Conservation (phyloP, 2,329 filamentous ascomycete genomes). For the Pseudogymnoascus sp. region DNA sequence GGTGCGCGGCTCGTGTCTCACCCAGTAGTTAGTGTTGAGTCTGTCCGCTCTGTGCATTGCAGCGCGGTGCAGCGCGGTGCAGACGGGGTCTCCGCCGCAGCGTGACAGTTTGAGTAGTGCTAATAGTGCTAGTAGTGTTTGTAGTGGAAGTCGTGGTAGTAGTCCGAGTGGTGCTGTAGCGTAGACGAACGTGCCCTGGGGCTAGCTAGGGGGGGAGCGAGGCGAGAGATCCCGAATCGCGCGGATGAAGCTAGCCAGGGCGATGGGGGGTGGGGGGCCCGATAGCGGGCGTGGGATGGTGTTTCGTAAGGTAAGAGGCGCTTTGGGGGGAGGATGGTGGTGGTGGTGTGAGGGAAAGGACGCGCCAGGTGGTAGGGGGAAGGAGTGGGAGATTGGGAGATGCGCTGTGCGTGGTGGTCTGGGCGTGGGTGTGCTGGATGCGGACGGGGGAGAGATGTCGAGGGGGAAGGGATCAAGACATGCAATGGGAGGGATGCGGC, state of each 20-base stretch:
- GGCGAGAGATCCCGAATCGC: not conserved
- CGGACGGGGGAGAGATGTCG: not conserved
- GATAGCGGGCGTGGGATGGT: constrained; percentile 3
- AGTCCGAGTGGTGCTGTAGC: not conserved
- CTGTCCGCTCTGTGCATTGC: not conserved
- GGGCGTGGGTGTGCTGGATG: not conserved
- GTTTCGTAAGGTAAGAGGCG: not conserved
- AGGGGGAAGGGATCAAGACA: not conserved
- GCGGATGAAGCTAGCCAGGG: not conserved
- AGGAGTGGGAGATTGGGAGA: not conserved
- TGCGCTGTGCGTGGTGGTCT: not conserved
- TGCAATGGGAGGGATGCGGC: not conserved
- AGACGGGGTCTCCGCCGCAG: not conserved
- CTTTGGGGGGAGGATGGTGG: not conserved
- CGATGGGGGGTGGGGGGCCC: not conserved
- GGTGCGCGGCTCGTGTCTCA: not conserved
- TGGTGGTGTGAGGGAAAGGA: not conserved
- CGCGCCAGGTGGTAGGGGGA: not conserved
- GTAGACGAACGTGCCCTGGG: not conserved
- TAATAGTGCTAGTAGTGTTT: too few relatives aligned
- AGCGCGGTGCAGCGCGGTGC: not conserved
- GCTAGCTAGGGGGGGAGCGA: not conserved
- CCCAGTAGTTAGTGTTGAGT: not conserved
- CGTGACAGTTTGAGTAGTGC: not conserved
- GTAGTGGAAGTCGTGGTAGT: not conserved